Conservation (phyloP, 192 early-diverging fungal genomes). For the Bifiguratus adelaidae region DNA sequence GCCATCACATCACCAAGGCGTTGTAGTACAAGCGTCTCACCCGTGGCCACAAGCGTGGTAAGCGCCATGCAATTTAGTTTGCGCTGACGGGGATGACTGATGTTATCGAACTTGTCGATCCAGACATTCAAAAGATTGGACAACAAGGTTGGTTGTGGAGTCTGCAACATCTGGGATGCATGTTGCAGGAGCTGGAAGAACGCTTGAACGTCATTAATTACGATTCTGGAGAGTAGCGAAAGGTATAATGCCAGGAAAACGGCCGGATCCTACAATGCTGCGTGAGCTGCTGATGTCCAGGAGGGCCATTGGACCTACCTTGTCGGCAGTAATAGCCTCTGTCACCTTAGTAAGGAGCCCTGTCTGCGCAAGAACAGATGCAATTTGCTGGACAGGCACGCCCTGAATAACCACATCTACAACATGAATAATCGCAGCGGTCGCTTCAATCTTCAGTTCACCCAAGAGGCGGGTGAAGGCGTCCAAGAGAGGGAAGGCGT, state of each 20-base stretch:
- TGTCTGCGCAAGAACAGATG: conserved; percentile 40
- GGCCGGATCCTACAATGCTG: conserved; percentile 22
- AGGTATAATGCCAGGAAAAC: conserved; percentile 55
- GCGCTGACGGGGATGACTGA: conserved; percentile 54
- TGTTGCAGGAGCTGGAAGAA: conserved; percentile 34
- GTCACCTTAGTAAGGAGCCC: too few species aligned
- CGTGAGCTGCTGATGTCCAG: background rate
- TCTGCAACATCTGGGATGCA: conserved; percentile 30
- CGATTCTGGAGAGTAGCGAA: conserved; percentile 46
- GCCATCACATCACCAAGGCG: conserved; percentile 38
- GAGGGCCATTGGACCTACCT: too few species aligned
- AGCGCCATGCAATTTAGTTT: conserved; percentile 56
- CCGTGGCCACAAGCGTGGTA: conserved; percentile 39
- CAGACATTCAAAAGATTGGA: conserved; percentile 40
- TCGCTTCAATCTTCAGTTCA: conserved; percentile 46
- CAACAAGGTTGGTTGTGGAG: conserved; percentile 25
- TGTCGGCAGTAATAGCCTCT: too few species aligned
- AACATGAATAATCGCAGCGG: conserved; percentile 43
- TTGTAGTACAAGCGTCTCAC: conserved; percentile 28
- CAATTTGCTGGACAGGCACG: conserved; percentile 26
- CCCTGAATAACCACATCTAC: conserved; percentile 45
- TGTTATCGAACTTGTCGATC: conserved; percentile 72
- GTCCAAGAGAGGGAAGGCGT: conserved; percentile 22
- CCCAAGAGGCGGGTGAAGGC: conserved; percentile 35
- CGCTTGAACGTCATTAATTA: conserved; percentile 41